Evolutionary conservation across 164 flowering plant genomes (phyloP), one percentile per base, ranked within the genome.

Genomic region (Magnolia officinalis): DNA sequence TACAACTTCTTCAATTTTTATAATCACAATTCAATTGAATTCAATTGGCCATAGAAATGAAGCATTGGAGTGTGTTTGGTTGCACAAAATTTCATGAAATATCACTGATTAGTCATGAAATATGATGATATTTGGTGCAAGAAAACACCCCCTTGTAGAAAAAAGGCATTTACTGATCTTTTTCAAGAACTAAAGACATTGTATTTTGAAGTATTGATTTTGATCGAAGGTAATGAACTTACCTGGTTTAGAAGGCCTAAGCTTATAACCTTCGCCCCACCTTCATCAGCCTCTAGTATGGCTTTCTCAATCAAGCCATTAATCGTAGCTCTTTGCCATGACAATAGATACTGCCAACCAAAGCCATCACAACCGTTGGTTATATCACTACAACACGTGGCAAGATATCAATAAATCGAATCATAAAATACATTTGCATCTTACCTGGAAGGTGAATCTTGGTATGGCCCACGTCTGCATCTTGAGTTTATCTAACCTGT

Each of bases 181-280:
- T 37, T 37, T 37, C 45, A 37, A 37, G 3, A 6, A 18, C 29
- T 16, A 0, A 51, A 4, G 4, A 8, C 8, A 18, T 4, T 26
- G 2, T 26, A 26, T 5, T n/a, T 20, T 23, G 6, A 24, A 50
- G 9, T 65, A 14, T 52, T 37, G 45, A 37, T 37, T 37, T 4
- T 37, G 45, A 1, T 67, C 2, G 20, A 51, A 64, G 75, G 52
- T 9, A 2, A 70, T 70, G 7, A 55, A 82, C 87, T 77, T 82
- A 77, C 98, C 93, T 91, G 98, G 76, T 91, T 91, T 50, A 83
- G 61, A 49, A 93, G 89, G 0, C 95, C 95, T 18, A 93, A 76
- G 70, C 89, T 92, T 19, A 93, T 21, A 23, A 92, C 95, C 71
- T 82, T 90, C 5, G 66, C 80, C 9, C 95, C 95, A 67, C 71